Evolutionary conservation across 495 filamentous ascomycete genomes (phyloP), one percentile per base, ranked within the genome.

Genomic region (Hypoxylon fragiforme): DNA sequence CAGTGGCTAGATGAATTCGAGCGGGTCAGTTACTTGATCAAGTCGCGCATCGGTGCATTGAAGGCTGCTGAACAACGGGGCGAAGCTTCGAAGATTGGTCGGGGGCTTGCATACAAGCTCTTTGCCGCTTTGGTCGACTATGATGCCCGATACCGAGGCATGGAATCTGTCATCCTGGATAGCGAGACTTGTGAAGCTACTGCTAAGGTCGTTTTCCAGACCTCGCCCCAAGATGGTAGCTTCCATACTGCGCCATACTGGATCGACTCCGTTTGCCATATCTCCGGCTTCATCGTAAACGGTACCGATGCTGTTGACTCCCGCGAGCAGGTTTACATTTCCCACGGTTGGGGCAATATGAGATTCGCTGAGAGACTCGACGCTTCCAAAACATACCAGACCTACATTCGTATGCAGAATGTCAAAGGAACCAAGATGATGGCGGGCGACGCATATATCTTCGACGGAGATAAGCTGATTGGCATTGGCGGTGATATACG

Each of bases 241-340:
- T 91, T 82, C 70, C 73, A 79, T 49, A 83, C 82, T 47, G 81
- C 81, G 44, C 87, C 87, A 1, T 87, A 85, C 68, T 89, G 84
- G 78, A 87, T 90, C 37, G 88, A 91, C 65, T 86, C 83, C 36
- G 54, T 81, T 40, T 81, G 78, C 56, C 83, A 87, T 59, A 75
- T 88, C 22, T 85, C 86, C 7, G 89, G 89, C 13, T 92, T 94
- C 69, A 85, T 87, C 54, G 84, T 90, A 72, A 92, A 92, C 63
- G 87, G 81, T 11, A 90, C 84, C 47, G 88, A 90, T 62, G 80
- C 78, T 16, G 79, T 85, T 2, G 85, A 91, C 57, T 85, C 84
- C 0, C 81, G 82, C 50, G 82, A 87, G 47, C 74, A 83, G 36
- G 85, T 89, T 22, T 92, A 83, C 63, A 83, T 92, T 49, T 88